These are phyloP conservation scores for Polyporus arcularius DNA, from an alignment of 768 basidiomycete species.

Conservation along the genomic window DNA sequence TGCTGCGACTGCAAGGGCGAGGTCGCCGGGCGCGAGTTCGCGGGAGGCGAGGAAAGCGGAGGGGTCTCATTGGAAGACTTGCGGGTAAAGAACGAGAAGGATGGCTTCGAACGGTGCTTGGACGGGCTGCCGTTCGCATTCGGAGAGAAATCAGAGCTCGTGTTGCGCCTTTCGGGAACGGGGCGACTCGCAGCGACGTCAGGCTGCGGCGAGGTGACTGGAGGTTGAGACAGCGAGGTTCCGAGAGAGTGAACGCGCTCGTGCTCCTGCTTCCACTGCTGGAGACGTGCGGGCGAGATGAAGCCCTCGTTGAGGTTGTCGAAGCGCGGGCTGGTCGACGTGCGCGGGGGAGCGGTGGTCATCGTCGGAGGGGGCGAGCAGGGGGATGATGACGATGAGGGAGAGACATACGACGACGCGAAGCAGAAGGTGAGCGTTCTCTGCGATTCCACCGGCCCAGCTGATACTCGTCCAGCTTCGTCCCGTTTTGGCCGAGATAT, in stretches of 20 bases:
- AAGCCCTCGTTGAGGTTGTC: constrained; percentile 39
- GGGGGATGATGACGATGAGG: constrained; percentile 6
- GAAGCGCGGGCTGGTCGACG: constrained; percentile 35
- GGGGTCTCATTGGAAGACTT: constrained; percentile 11
- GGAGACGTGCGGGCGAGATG: constrained; percentile 37
- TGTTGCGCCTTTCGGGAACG: neutral
- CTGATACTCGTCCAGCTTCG: neutral
- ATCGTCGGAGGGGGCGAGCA: constrained; percentile 1
- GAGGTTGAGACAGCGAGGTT: constrained; percentile 21
- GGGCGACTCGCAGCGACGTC: constrained; percentile 5
- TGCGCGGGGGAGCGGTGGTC: constrained; percentile 20
- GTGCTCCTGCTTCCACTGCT: constrained; percentile 32
- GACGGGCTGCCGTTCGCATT: neutral
- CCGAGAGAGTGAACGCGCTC: constrained; percentile 27
- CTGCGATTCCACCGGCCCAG: constrained; percentile 9
- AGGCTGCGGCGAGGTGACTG: constrained; percentile 2
- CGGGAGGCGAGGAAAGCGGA: neutral
- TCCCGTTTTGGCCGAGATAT: no score
- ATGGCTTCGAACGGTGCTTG: constrained; percentile 18
- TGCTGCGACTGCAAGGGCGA: neutral
- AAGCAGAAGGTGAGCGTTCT: constrained; percentile 8
- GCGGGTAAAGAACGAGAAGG: constrained; percentile 21
- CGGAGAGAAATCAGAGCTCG: neutral
- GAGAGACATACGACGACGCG: constrained; percentile 9
- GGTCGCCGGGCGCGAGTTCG: neutral